Conservation (phyloP, 805 yeast species). For the Cyberlindnera americana region DNA sequence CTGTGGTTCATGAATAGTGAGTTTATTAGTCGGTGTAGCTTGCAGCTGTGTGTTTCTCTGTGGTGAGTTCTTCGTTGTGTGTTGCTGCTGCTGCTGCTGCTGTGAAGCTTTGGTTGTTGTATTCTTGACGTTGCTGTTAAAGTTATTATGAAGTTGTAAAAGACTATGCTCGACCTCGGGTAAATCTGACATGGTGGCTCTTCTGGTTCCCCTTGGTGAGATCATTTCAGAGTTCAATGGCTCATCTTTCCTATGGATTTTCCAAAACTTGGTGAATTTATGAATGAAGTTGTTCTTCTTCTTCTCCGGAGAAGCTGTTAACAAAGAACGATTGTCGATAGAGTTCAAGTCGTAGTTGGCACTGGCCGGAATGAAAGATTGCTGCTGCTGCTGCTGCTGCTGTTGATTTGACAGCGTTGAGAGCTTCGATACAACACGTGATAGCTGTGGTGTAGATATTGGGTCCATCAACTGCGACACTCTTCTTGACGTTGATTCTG, state of each 20-base stretch:
- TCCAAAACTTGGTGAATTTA: slow-evolving; percentile 33
- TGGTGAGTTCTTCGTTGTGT: not conserved
- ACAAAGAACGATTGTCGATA: slow-evolving; percentile 4
- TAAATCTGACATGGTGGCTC: slow-evolving; percentile 5
- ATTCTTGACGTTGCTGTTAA: slow-evolving; percentile 1
- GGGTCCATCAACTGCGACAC: slow-evolving; percentile 28
- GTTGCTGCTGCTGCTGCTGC: not conserved
- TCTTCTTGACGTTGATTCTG: slow-evolving; percentile 28
- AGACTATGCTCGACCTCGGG: slow-evolving; percentile 1
- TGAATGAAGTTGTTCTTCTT: slow-evolving; percentile 30
- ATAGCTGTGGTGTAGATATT: slow-evolving; percentile 23
- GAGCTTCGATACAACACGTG: slow-evolving; percentile 27
- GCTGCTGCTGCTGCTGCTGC: slow-evolving; percentile 1
- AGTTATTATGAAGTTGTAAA: not conserved
- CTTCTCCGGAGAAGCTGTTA: slow-evolving; percentile 24
- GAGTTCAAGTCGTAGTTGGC: slow-evolving; percentile 2
- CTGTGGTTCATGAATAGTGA: slow-evolving; percentile 29
- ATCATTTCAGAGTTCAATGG: slow-evolving; percentile 5
- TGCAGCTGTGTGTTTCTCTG: not conserved
- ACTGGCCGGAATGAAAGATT: slow-evolving; percentile 1
- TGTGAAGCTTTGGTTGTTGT: slow-evolving; percentile 1
- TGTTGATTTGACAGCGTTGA: slow-evolving; percentile 7
- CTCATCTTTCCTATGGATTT: slow-evolving; percentile 22
- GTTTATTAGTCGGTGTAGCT: slow-evolving; percentile 1
- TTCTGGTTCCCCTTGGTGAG: slow-evolving; percentile 4